Evolutionary conservation across 768 basidiomycete species (phyloP).

Genomic region (Peribolospora baueri): DNA sequence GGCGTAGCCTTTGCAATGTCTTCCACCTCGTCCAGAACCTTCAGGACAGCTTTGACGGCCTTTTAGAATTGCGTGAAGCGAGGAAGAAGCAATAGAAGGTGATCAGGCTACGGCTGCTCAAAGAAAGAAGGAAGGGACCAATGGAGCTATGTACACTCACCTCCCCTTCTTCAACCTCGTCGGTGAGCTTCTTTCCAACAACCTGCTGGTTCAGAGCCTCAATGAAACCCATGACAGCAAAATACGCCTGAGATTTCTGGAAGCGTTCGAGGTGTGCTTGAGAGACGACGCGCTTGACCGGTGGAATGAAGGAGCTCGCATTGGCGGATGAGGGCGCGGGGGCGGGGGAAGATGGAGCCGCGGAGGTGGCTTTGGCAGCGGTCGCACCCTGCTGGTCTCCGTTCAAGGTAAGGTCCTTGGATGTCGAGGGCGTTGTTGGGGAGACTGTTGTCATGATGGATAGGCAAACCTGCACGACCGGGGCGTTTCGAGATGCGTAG

Average conservation of each 20-base stretch:
- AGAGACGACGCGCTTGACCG: constrained; percentile 32
- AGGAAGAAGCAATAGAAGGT: too few species aligned
- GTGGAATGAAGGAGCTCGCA: neutral
- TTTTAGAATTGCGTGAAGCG: constrained; percentile 16
- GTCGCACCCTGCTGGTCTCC: too few species aligned
- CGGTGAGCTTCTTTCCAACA: constrained; percentile 48
- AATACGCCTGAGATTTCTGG: constrained; percentile 44
- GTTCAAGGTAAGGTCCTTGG: too few species aligned
- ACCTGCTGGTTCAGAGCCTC: constrained; percentile 50
- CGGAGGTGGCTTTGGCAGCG: too few species aligned
- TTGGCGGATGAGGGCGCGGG: too few species aligned
- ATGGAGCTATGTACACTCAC: constrained; percentile 25
- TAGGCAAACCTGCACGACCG: too few species aligned
- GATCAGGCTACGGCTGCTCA: neutral
- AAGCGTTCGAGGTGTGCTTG: constrained; percentile 60
- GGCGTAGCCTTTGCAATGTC: constrained; percentile 43
- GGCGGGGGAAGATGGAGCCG: too few species aligned
- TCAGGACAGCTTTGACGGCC: constrained; percentile 39
- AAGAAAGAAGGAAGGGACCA: neutral
- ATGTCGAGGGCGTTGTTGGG: too few species aligned
- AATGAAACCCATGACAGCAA: constrained; percentile 43
- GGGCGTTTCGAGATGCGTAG: too few species aligned
- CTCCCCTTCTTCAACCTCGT: constrained; percentile 32
- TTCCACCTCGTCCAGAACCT: constrained; percentile 42
- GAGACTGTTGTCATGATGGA: too few species aligned